Evolutionary conservation across 352 stramenopile genomes (phyloP).

Genomic region (Phytophthora syringae): DNA sequence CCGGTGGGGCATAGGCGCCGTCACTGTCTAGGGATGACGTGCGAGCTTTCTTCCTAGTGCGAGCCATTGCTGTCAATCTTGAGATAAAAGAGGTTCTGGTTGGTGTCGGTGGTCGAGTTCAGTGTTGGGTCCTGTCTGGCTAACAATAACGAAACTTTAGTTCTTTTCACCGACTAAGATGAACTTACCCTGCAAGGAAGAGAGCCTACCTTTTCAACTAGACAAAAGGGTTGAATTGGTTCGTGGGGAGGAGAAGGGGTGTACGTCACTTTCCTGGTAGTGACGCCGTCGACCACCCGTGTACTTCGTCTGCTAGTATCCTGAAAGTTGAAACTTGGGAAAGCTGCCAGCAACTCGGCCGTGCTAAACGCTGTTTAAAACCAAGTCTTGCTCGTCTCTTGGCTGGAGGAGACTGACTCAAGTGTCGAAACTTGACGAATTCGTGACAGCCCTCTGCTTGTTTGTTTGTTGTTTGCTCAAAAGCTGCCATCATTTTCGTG

Average conservation of each 20-base stretch:
- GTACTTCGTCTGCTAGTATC: constrained; percentile 6
- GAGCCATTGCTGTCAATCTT: constrained; percentile 31
- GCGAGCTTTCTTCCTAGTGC: constrained; percentile 36
- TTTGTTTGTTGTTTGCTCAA: constrained; percentile 15
- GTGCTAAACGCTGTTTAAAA: constrained; percentile 5
- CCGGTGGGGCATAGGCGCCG: constrained; percentile 32
- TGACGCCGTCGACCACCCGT: constrained; percentile 27
- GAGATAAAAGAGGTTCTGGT: too few relatives aligned
- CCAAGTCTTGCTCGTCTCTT: constrained; percentile 24
- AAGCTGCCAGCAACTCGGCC: neutral
- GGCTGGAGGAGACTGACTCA: constrained; percentile 22
- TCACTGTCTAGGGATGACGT: constrained; percentile 21
- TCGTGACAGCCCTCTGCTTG: constrained; percentile 1
- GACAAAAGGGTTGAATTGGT: neutral
- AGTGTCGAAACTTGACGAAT: constrained; percentile 13
- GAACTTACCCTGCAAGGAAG: neutral
- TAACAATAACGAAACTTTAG: constrained; percentile 40
- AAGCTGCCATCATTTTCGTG: neutral
- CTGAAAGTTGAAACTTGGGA: constrained; percentile 28
- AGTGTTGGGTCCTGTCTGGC: constrained; percentile 13
- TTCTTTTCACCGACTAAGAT: constrained; percentile 22
- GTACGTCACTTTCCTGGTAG: neutral
- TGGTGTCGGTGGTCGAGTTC: too few relatives aligned
- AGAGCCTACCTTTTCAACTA: constrained; percentile 5
- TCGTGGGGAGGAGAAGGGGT: neutral